phyloP scores from a whole-genome alignment of 441 rosid species.

The Brassica balearica region DNA sequence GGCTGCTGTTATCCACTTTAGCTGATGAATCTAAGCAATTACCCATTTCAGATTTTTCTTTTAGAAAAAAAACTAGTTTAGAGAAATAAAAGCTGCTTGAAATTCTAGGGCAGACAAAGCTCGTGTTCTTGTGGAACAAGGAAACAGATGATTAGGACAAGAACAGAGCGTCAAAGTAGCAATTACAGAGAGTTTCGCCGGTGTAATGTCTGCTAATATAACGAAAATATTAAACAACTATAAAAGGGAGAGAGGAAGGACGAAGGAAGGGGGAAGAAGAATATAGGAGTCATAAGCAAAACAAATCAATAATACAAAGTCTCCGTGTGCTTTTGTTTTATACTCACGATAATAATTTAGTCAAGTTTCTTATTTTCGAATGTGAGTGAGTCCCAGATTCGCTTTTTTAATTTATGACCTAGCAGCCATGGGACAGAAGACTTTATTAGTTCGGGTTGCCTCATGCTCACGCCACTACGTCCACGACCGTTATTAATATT shows the following conservation, averaged over 20 bases:
- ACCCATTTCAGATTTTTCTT: conserved; percentile 33
- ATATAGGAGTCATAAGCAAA: conserved; percentile 21
- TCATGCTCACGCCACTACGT: conserved; percentile 27
- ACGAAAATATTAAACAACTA: conserved; percentile 14
- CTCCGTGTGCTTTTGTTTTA: conserved; percentile 26
- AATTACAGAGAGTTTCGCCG: conserved; percentile 3
- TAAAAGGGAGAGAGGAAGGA: conserved; percentile 33
- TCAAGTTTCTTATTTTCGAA: neutral
- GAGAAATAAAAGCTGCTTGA: conserved; percentile 10
- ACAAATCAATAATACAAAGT: conserved; percentile 25
- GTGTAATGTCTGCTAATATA: neutral
- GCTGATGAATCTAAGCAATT: conserved; percentile 48
- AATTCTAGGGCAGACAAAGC: conserved; percentile 24
- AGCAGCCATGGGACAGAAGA: conserved; percentile 10
- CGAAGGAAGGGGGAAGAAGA: conserved; percentile 36
- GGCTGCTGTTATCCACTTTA: conserved; percentile 43
- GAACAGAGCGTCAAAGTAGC: conserved; percentile 11
- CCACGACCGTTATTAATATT: conserved; percentile 5
- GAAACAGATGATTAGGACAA: conserved; percentile 19
- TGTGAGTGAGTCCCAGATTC: neutral
- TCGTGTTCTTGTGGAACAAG: conserved; percentile 12
- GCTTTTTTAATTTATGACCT: neutral
- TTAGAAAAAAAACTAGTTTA: neutral
- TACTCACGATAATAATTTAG: neutral
- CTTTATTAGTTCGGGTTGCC: conserved; percentile 23